A percentile compares a stretch with the other conserved stretches of the same genome.
Conservation (phyloP, 768 basidiomycete species). For the Pisolithus albus region DNA sequence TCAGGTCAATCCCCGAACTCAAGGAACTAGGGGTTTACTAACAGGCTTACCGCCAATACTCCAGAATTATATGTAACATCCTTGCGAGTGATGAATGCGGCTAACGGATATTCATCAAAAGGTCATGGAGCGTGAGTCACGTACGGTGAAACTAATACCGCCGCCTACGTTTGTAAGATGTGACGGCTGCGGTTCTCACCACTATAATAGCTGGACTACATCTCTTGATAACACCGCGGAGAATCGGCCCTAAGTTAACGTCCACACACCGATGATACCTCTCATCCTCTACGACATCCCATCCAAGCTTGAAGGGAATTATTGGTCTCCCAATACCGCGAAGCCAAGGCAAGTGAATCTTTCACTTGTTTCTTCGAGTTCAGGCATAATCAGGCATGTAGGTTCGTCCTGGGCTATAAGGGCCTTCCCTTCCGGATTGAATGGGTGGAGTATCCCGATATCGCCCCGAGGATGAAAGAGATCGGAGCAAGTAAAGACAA, state of each 20-base stretch:
- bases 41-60: no score
- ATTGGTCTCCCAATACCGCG: constrained; percentile 33
- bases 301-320: constrained; percentile 23
- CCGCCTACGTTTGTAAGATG: no score
- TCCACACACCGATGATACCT: constrained; percentile 12
- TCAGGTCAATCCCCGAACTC: no score
- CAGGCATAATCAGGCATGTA: constrained; percentile 3
- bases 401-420: constrained; percentile 28
- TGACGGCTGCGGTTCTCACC: no score
- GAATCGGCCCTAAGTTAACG: no score
- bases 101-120: no score
- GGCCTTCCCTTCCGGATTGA: constrained; percentile 26
- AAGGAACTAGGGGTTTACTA: no score
- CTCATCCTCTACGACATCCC: constrained; percentile 34
- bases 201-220: no score
- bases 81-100: no score
- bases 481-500: constrained; percentile 21
- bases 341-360: constrained; percentile 27
- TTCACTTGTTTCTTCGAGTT: not conserved
- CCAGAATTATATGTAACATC: no score
- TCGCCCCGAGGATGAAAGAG: constrained; percentile 17
- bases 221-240: not conserved
- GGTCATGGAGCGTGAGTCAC: no score
- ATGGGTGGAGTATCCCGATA: constrained; percentile 31
- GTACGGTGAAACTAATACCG: no score